A percentile compares a stretch with the other conserved stretches of the same genome.
phyloP scores from a whole-genome alignment of 495 filamentous ascomycete genomes.

The Talaromyces nanjingensis region DNA sequence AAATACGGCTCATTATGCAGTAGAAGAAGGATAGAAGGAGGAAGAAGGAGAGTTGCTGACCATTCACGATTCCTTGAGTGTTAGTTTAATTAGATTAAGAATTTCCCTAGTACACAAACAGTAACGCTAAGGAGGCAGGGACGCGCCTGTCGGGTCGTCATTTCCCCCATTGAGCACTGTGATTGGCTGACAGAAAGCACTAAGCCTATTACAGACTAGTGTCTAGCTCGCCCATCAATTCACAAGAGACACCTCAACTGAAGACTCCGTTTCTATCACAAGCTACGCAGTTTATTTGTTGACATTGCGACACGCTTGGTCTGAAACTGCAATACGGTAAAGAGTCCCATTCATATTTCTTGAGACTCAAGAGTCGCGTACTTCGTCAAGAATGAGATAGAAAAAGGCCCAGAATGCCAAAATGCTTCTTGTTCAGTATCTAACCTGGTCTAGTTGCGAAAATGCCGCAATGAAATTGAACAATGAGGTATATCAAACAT shows the following conservation, averaged over 20 bases:
- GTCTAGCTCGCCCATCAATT: no score
- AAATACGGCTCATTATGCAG: not conserved
- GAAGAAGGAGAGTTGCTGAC: not conserved
- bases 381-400: not conserved
- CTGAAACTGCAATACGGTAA: no score
- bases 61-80: not conserved
- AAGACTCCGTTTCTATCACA: no score
- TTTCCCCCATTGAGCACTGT: not conserved
- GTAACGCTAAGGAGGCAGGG: not conserved
- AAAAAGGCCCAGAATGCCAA: not conserved
- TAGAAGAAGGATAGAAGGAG: not conserved
- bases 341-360: not conserved
- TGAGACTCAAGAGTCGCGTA: not conserved
- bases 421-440: not conserved
- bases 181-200: not conserved
- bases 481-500: not conserved
- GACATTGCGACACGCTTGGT: no score
- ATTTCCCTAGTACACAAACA: slow-evolving; percentile 1
- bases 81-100: not conserved
- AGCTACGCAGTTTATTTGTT: no score
- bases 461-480: not conserved
- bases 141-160: not conserved
- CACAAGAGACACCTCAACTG: no score
- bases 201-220: no score
- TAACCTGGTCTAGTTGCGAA: not conserved